Evolutionary conservation across 768 basidiomycete genomes (phyloP).

Genomic region (Phylloporus sp.): DNA sequence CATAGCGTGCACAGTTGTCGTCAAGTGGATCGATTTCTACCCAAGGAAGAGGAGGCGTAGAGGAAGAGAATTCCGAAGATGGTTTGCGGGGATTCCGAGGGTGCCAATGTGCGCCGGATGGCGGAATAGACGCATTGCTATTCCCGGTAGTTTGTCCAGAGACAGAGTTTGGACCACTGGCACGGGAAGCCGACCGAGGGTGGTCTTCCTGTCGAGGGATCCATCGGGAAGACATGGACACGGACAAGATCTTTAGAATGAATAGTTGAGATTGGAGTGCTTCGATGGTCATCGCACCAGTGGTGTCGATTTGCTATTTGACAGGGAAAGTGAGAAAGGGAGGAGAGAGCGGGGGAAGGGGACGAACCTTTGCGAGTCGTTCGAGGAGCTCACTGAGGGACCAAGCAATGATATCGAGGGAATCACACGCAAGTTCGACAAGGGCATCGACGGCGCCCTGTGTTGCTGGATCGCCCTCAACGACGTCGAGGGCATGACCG

Average conservation of each 20-base stretch:
- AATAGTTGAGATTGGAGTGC: slow-evolving; percentile 85
- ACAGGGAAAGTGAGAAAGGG: slow-evolving; percentile 11
- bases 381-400: slow-evolving; percentile 76
- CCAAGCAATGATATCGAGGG: slow-evolving; percentile 76
- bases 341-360: not conserved
- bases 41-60: slow-evolving; percentile 39
- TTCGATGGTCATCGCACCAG: slow-evolving; percentile 57
- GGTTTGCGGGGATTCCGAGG: slow-evolving; percentile 33
- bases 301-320: slow-evolving; percentile 49
- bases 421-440: slow-evolving; percentile 73
- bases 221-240: slow-evolving; percentile 79
- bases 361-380: slow-evolving; percentile 65
- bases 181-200: slow-evolving; percentile 39
- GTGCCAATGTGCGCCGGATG: slow-evolving; percentile 23
- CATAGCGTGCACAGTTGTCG: slow-evolving; percentile 76
- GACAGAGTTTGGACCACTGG: slow-evolving; percentile 35
- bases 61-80: slow-evolving; percentile 38
- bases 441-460: slow-evolving; percentile 75
- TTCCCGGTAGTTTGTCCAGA: slow-evolving; percentile 28
- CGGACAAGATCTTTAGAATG: slow-evolving; percentile 74
- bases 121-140: slow-evolving; percentile 36
- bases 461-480: slow-evolving; percentile 74
- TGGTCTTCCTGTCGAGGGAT: slow-evolving; percentile 40
- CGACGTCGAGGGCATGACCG: slow-evolving; percentile 62
- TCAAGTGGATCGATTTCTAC: slow-evolving; percentile 72